Base-by-base conservation (phyloP, 768 basidiomycete genomes). In the Panus rudis region DNA sequence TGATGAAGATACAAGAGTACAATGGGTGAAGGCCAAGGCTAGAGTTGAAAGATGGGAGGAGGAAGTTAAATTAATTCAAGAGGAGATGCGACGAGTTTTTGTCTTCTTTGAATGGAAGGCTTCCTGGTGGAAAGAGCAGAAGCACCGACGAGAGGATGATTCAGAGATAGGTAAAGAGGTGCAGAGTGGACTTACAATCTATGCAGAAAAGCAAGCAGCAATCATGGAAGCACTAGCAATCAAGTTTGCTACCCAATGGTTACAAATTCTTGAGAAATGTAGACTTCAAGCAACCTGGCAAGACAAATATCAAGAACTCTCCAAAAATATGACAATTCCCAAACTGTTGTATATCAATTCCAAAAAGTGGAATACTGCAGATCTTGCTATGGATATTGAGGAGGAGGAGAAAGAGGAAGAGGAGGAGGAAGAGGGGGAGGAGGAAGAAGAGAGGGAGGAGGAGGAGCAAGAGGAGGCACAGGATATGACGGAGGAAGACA, bases 41-140 rank as follows among this genome's bases (percentile, higher is more conserved):
- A 33, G 48, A 2, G 25, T 24, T 3, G 19, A 37, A 8, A 31
- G 49, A 2, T 52, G 51, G 51, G 24, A 26, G 7, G 51, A 52
- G 33, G 49, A 52, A 21, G 32, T 39, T 7, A 8, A 31, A 16
- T 44, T 49, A 3, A 16, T 50, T 5, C 13, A 23, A 11, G 51
- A 62, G 41, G 63, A 64, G 42, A 64, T 63, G 63, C 35, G 55
- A 1, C 46, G 60, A 1, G 27, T 44, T 0, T 3, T 55, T 2
- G 39, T 17, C 6, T 63, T 48, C 38, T 53, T 57, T 4, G 25
- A 37, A 19, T 57, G 55, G 57, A 49, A 45, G 19, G 10, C 38
- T 8, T 4, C 3, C 10, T 30, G 37, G 33, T 50, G 49, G 49
- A 26, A 16, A 7, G 10, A 7, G 8, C 33, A 35, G 16, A 6